phyloP scores from a whole-genome alignment of 257 asterid species.

The Anisodus acutangulus region DNA sequence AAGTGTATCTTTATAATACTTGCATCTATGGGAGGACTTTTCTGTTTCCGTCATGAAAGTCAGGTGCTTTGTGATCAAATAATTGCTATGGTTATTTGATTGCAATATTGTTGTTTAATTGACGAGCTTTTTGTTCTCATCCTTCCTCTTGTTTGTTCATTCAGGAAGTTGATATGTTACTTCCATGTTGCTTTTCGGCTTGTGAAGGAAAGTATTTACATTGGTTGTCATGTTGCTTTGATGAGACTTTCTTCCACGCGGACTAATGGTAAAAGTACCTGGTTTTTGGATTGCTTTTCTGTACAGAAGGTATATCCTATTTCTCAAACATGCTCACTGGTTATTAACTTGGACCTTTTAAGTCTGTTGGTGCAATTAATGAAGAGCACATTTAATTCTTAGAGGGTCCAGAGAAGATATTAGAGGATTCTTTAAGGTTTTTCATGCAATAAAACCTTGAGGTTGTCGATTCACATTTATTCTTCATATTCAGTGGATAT shows the following conservation, averaged over 20 bases:
- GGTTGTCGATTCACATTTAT: not conserved
- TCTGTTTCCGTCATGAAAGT: constrained; percentile 14
- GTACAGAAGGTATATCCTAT: constrained; percentile 6
- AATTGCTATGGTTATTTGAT: not conserved
- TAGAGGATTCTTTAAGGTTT: not conserved
- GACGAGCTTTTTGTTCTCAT: constrained; percentile 4
- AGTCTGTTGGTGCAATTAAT: not conserved
- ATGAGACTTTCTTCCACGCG: not conserved
- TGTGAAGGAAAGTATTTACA: not conserved
- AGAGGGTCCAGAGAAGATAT: not conserved
- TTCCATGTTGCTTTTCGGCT: not conserved
- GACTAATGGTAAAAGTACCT: constrained; percentile 13
- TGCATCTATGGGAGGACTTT: not conserved
- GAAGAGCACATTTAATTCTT: not conserved
- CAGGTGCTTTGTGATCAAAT: constrained; percentile 25
- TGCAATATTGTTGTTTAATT: not conserved
- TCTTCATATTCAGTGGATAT: not conserved
- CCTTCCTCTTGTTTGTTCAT: constrained; percentile 11
- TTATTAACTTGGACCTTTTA: not conserved
- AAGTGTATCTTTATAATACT: constrained; percentile 11
- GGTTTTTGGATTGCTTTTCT: not conserved
- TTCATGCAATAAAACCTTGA: not conserved
- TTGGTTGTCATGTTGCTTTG: not conserved
- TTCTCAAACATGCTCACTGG: not conserved
- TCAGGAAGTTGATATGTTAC: constrained; percentile 25